A percentile compares a stretch with the other conserved stretches of the same genome.
Conservation (phyloP, 257 asterid genomes). For the Voacanga thouarsii region DNA sequence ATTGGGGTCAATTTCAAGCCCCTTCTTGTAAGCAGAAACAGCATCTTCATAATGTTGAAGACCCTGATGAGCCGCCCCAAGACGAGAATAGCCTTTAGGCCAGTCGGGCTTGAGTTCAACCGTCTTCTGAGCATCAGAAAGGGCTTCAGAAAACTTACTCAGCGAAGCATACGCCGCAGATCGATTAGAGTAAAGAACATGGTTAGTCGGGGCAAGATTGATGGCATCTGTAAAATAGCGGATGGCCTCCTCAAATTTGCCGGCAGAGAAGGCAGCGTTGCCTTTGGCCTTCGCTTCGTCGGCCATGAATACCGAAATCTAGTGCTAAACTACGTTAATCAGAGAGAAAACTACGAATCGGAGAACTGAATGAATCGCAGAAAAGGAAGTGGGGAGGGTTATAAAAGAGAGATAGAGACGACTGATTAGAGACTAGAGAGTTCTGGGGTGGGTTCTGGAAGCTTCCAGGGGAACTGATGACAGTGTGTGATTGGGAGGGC, state of each 20-base stretch:
- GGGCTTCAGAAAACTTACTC: constrained; percentile 56
- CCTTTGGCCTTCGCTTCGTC: constrained; percentile 95
- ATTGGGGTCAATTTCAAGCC: constrained; percentile 75
- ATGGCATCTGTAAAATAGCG: constrained; percentile 77
- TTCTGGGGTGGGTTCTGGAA: constrained; percentile 18
- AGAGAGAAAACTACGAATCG: not conserved
- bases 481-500: not conserved
- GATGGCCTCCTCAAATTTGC: constrained; percentile 59
- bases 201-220: constrained; percentile 60
- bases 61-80: constrained; percentile 82
- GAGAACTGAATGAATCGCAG: not conserved
- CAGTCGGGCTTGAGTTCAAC: constrained; percentile 85
- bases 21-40: constrained; percentile 61
- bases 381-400: not conserved
- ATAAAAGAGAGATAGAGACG: not conserved
- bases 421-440: constrained; percentile 13
- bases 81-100: constrained; percentile 86
- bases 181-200: constrained; percentile 88
- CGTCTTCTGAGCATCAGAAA: constrained; percentile 80
- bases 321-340: not conserved
- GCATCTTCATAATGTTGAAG: constrained; percentile 60
- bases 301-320: constrained; percentile 45
- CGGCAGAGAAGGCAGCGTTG: constrained; percentile 88
- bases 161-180: constrained; percentile 90
- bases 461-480: not conserved